Conservation (phyloP, 352 stramenopile species). For the Pythium volutum region DNA sequence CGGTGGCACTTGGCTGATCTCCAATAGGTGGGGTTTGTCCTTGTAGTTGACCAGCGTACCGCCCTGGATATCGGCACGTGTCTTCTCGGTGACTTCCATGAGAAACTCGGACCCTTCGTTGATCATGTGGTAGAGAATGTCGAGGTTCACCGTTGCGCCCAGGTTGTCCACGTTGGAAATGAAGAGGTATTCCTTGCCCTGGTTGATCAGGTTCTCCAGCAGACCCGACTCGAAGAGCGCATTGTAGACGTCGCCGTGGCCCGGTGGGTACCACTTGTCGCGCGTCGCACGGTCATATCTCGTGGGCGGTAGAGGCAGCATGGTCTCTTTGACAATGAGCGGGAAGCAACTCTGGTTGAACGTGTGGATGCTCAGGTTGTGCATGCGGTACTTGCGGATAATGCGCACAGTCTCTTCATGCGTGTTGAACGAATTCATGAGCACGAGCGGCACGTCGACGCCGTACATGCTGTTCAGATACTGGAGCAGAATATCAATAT, state of each 20-base stretch:
- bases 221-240: slow-evolving; percentile 96
- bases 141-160: slow-evolving; percentile 95
- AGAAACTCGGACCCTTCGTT: slow-evolving; percentile 96
- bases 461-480: slow-evolving; percentile 91
- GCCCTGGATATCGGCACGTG: slow-evolving; percentile 88
- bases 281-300: slow-evolving; percentile 80
- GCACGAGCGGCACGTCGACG: slow-evolving; percentile 97
- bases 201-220: slow-evolving; percentile 94
- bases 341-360: slow-evolving; percentile 94
- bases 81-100: slow-evolving; percentile 98
- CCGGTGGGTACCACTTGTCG: slow-evolving; percentile 94
- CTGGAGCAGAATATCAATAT: slow-evolving; percentile 27
- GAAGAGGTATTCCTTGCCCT: slow-evolving; percentile 99
- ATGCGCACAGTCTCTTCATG: slow-evolving; percentile 98
- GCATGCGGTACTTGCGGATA: slow-evolving; percentile 96
- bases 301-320: slow-evolving; percentile 83
- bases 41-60: slow-evolving; percentile 90
- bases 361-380: slow-evolving; percentile 94
- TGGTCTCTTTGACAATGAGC: slow-evolving; percentile 88
- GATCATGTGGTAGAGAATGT: slow-evolving; percentile 99
- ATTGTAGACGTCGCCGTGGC: slow-evolving; percentile 99
- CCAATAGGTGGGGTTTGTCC: slow-evolving; percentile 94
- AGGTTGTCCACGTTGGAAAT: slow-evolving; percentile 99
- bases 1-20: slow-evolving; percentile 96
- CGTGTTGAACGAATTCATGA: slow-evolving; percentile 99